A percentile compares a stretch with the other conserved stretches of the same genome.
phyloP scores from a whole-genome alignment of 1,139 yeast species.

The Hanseniaspora uvarum region DNA sequence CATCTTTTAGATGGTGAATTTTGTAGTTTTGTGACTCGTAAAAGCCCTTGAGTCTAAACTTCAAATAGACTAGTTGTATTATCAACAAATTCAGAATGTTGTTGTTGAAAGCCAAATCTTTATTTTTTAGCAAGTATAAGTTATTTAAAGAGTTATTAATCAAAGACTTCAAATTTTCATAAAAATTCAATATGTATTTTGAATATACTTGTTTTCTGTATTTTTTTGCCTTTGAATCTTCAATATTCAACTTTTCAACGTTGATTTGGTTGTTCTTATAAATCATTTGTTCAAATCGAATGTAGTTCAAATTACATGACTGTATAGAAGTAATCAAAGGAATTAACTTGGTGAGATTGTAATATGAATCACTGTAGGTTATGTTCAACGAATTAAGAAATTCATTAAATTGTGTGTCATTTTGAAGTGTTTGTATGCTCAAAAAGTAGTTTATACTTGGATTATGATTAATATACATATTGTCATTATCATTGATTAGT shows the following conservation, averaged over 20 bases:
- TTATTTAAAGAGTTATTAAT: constrained; percentile 3
- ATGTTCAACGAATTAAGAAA: constrained; percentile 6
- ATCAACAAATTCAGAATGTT: constrained; percentile 3
- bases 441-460: neutral
- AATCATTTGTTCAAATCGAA: constrained; percentile 15
- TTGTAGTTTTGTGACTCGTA: constrained; percentile 1
- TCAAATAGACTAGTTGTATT: neutral
- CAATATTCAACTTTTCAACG: constrained; percentile 4
- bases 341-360: neutral
- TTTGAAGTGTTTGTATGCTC: neutral
- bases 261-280: constrained; percentile 11
- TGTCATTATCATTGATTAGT: neutral
- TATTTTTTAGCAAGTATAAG: constrained; percentile 2
- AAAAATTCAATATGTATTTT: neutral
- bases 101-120: constrained; percentile 4
- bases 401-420: neutral
- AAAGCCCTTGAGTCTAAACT: constrained; percentile 6
- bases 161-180: neutral
- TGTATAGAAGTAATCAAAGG: constrained; percentile 7
- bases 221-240: neutral
- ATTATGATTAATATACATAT: neutral
- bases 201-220: neutral
- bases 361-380: neutral
- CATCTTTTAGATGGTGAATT: constrained; percentile 44
- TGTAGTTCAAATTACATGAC: neutral